Evolutionary conservation across 208 protist genomes (phyloP), one percentile per base, ranked within the genome.

Genomic region (Trypanosoma theileri): DNA sequence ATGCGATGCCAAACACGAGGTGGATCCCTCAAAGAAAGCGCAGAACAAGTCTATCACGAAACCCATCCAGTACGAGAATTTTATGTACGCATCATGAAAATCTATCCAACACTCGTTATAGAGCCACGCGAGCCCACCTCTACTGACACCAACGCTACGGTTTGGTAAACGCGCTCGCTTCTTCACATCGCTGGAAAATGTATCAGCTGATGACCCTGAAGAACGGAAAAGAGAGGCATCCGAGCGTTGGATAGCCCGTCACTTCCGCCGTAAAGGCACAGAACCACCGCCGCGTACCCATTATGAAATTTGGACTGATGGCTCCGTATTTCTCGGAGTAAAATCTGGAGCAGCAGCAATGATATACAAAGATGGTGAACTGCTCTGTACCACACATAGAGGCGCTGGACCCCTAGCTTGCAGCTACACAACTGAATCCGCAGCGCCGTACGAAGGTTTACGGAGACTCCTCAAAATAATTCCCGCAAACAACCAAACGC

Each of bases 301-400:
- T 42, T 74, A 58, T 44, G n/a, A 74, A 31, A 21, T 74, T 22
- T 75, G 70, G 62, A 63, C 70, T 21, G 70, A 75, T 56, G 70
- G 53, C 14, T 66, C 60, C 0, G 70, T 52, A 14, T 28, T 61
- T 10, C 42, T 75, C 11, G 70, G 60, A 46, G 62, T 64, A 4
- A 51, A 41, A 12, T 66, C 70, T 19, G 70, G 70, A 2, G 52
- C 62, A 11, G 70, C 59, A 41, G 62, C 70, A 6, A 14, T 69
- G 22, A 21, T 69, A 21, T 75, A 62, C 53, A 41, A 28, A 13
- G 63, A 59, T n/a, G 44, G 63, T n/a, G 48, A 45, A 21, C 50
- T 56, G 4, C 26, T 13, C 8, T 17, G 22, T 1, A 59, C 19
- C 63, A 53, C 62, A 16, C 8, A 51, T 4, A 17, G 42, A 35